These are phyloP conservation scores for Saturnispora sekii DNA, from an alignment of 805 yeast genomes.

Conservation along the genomic window DNA sequence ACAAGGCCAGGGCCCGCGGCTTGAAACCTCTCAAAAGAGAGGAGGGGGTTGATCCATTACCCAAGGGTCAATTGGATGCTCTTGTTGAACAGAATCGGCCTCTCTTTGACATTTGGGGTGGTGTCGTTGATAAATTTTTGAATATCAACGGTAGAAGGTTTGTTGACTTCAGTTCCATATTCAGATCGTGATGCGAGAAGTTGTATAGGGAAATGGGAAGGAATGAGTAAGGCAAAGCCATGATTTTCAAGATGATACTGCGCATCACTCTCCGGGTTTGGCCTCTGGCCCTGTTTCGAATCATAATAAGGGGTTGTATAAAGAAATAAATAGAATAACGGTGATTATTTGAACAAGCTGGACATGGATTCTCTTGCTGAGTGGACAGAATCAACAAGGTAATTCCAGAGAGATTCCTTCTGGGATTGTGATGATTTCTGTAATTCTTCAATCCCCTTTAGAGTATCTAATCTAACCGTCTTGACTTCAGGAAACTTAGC, in stretches of 20 bases:
- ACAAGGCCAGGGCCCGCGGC: constrained; percentile 52
- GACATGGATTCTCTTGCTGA: constrained; percentile 7
- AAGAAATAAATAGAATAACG: not conserved
- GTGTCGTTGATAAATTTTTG: constrained; percentile 63
- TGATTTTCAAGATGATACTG: too few species aligned
- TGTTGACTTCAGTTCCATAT: constrained; percentile 78
- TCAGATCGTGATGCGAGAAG: constrained; percentile 23
- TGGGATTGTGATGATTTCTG: not conserved
- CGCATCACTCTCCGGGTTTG: too few species aligned
- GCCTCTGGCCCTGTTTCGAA: too few species aligned
- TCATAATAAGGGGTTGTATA: not conserved
- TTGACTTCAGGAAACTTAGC: constrained; percentile 31
- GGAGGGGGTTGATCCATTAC: constrained; percentile 19
- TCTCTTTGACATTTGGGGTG: constrained; percentile 41
- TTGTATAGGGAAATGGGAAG: not conserved
- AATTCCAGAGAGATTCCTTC: constrained; percentile 6
- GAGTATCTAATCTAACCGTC: constrained; percentile 16
- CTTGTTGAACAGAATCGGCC: constrained; percentile 72
- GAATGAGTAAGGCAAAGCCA: not conserved
- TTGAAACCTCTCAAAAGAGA: constrained; percentile 41
- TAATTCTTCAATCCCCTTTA: not conserved
- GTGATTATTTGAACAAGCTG: not conserved
- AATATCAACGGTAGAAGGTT: constrained; percentile 79
- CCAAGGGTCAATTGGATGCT: constrained; percentile 53
- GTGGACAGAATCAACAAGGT: constrained; percentile 9